Evolutionary conservation across 805 yeast species (phyloP).

Genomic region (Suhomyces xylopsoci): DNA sequence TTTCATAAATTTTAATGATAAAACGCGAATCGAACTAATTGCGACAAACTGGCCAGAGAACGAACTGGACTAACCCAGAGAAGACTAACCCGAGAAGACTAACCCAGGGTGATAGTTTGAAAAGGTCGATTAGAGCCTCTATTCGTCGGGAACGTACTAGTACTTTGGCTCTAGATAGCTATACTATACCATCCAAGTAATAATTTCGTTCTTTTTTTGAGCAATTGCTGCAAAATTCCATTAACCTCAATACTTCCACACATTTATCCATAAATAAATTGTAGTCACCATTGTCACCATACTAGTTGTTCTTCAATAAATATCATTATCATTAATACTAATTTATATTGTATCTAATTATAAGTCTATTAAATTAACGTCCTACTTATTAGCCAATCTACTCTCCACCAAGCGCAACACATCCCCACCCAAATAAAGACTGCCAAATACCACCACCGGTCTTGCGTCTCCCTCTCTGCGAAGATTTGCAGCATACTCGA

Average conservation of each 20-base stretch:
- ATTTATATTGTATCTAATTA: too few species aligned
- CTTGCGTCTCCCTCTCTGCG: constrained; percentile 18
- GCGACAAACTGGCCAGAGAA: neutral
- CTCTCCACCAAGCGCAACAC: constrained; percentile 22
- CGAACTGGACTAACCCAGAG: too few species aligned
- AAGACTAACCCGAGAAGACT: too few species aligned
- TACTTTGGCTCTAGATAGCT: neutral
- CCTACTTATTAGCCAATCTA: neutral
- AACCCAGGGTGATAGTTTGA: too few species aligned
- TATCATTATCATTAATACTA: too few species aligned
- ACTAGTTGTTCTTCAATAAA: too few species aligned
- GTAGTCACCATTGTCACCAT: too few species aligned
- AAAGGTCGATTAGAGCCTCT: neutral
- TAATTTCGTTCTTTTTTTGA: neutral
- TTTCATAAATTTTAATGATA: neutral
- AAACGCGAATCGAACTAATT: neutral
- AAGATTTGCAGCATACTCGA: constrained; percentile 10
- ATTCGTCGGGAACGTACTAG: neutral
- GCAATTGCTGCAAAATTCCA: neutral
- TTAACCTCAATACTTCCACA: too few species aligned
- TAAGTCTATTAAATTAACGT: neutral
- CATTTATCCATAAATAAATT: too few species aligned
- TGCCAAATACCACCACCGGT: constrained; percentile 39
- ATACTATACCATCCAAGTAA: too few species aligned
- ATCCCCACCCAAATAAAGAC: constrained; percentile 42